Evolutionary conservation across 139 green algal species (phyloP).

Genomic region (Picochlorum sp.): DNA sequence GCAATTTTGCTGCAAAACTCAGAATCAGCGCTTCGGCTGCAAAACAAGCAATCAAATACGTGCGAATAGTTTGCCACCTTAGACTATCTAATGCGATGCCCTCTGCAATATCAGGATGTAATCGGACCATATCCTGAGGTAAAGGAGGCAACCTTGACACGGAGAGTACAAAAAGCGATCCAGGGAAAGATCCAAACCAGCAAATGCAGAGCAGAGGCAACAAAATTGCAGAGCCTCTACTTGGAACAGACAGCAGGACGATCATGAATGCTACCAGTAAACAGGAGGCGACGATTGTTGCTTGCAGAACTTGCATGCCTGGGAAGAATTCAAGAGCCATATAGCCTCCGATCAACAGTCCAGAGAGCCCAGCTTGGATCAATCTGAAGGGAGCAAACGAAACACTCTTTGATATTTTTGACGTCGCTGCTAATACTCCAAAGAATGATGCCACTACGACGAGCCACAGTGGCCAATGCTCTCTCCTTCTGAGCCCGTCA

Average conservation of each 20-base stretch:
- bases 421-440: constrained; percentile 22
- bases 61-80: neutral
- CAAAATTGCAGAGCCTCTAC: constrained; percentile 16
- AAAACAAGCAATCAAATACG: constrained; percentile 65
- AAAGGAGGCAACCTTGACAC: constrained; percentile 27
- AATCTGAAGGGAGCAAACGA: constrained; percentile 7
- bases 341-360: constrained; percentile 63
- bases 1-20: constrained; percentile 86
- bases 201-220: constrained; percentile 48
- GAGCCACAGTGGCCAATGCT: constrained; percentile 82
- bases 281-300: constrained; percentile 40
- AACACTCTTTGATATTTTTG: constrained; percentile 4
- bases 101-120: constrained; percentile 8
- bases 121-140: constrained; percentile 18
- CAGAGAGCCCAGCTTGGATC: constrained; percentile 27
- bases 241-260: constrained; percentile 59
- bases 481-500: constrained; percentile 36
- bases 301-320: constrained; percentile 47
- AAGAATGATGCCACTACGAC: constrained; percentile 49
- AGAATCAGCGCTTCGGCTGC: constrained; percentile 74
- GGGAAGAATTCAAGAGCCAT: constrained; percentile 82
- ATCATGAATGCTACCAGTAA: constrained; percentile 59
- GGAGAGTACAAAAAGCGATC: constrained; percentile 45
- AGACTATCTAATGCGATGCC: constrained; percentile 9
- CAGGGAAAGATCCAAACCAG: constrained; percentile 43